Base-by-base conservation (phyloP, 805 yeast genomes). In the Hanseniaspora guilliermondii region DNA sequence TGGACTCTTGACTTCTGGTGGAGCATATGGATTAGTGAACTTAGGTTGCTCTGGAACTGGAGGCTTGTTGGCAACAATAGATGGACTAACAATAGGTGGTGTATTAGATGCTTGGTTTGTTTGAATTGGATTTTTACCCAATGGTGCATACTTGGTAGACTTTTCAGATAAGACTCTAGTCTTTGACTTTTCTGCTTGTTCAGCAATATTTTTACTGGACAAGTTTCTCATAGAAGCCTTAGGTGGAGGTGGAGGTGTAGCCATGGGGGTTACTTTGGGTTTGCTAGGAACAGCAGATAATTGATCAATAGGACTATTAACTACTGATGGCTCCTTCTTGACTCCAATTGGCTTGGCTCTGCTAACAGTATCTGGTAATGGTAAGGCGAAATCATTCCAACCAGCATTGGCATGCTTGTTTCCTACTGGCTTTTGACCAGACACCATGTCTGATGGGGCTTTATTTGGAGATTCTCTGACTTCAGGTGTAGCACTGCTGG, bases 281-380 rank as follows among this genome's bases (percentile, higher is more conserved):
- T 30, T 17, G 16, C 21, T 39, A 25, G 42, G 44, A 22, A 30
- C 9, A 19, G 47, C 14, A 17, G 30, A 16, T 4, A 27, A 14
- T 21, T 33, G 25, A 3, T 35, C 46, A 19, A 46, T 32, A n/a
- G 48, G 44, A 21, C 42, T 32, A 21, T 39, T 50, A 12, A 32
- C 55, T 39, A 42, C 37, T 14, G 56, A 37, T 27, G 47, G 37
- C 11, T 38, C 54, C 9, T 69, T 67, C 14, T 70, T 70, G 32
- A 76, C 71, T 1, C 73, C 66, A 22, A 68, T 66, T 6, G 69
- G 64, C 41, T 67, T 67, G 12, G 69, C 70, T 57, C 70, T 65
- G 11, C 61, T 60, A 24, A 57, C 56, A 49, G 59, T 60, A 30
- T 63, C 68, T 37, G 63, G 63, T 7, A 65, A 62, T 14, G 62